A percentile compares a stretch with the other conserved stretches of the same genome.
Conservation (phyloP, 108 stramenopile species). For the Thalassiosira profunda region DNA sequence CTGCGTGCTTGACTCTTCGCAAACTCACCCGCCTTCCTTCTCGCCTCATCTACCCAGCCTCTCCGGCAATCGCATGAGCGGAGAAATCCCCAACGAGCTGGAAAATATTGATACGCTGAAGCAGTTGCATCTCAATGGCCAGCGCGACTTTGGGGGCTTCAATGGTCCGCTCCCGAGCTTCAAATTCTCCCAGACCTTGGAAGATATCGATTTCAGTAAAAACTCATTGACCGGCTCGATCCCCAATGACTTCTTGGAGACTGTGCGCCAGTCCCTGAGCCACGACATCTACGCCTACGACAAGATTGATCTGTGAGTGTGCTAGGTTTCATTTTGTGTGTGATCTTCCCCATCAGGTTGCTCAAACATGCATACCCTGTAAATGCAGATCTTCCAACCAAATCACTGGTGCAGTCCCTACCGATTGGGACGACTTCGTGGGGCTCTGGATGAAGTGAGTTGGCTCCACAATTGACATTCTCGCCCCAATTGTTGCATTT, state of each 20-base stretch:
- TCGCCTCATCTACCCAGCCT: not conserved
- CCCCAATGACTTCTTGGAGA: slow-evolving; percentile 51
- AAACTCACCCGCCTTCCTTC: not conserved
- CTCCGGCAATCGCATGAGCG: slow-evolving; percentile 68
- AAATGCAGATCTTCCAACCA: slow-evolving; percentile 34
- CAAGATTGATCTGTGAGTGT: slow-evolving; percentile 37
- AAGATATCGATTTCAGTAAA: slow-evolving; percentile 59
- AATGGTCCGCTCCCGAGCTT: slow-evolving; percentile 65
- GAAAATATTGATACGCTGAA: slow-evolving; percentile 57
- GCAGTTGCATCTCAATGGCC: slow-evolving; percentile 33
- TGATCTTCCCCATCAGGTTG: no score
- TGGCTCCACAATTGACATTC: not conserved
- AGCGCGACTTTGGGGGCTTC: slow-evolving; percentile 62
- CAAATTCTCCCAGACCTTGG: slow-evolving; percentile 44
- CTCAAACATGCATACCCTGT: not conserved
- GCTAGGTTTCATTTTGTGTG: no score
- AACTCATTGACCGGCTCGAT: slow-evolving; percentile 74
- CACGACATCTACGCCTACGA: slow-evolving; percentile 39
- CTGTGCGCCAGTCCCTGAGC: slow-evolving; percentile 29
- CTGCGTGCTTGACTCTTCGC: no score
- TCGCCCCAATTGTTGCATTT: not conserved
- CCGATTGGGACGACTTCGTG: slow-evolving; percentile 42
- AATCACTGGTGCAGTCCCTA: slow-evolving; percentile 44
- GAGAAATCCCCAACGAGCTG: slow-evolving; percentile 64
- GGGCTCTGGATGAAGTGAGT: slow-evolving; percentile 31